A percentile compares a stretch with the other conserved stretches of the same genome.
phyloP scores from a whole-genome alignment of 2,329 filamentous ascomycete species.

The Pyricularia pennisetigena region DNA sequence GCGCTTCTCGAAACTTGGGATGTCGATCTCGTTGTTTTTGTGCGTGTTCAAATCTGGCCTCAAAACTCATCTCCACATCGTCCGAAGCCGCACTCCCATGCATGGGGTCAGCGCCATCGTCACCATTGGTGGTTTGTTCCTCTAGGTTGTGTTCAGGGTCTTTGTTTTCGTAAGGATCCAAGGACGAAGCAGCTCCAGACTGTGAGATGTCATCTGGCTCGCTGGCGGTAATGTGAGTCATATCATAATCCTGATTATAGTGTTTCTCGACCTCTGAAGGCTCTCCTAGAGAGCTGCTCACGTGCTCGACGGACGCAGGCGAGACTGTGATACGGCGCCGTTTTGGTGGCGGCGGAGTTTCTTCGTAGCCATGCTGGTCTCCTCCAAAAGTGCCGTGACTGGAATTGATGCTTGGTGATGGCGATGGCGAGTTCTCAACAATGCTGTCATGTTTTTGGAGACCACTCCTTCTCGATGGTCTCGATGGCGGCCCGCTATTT shows the following conservation, averaged over 20 bases:
- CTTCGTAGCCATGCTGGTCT: slow-evolving; percentile 14
- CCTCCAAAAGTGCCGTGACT: background rate
- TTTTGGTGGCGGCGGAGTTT: slow-evolving; percentile 22
- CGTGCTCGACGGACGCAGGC: slow-evolving; percentile 1
- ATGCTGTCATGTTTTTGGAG: background rate
- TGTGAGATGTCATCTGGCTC: background rate
- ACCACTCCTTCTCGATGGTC: background rate
- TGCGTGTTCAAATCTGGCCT: slow-evolving; percentile 5
- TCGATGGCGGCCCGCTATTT: background rate
- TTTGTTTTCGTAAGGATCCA: slow-evolving; percentile 2
- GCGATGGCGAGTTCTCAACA: slow-evolving; percentile 1
- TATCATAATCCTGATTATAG: background rate
- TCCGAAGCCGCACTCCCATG: slow-evolving; percentile 11
- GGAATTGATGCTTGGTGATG: background rate
- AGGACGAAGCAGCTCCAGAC: background rate
- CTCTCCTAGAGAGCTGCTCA: background rate
- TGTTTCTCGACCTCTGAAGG: background rate
- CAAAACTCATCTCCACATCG: background rate
- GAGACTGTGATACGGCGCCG: slow-evolving; percentile 6
- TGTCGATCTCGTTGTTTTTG: slow-evolving; percentile 4
- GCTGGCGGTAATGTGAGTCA: background rate
- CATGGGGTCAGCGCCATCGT: background rate
- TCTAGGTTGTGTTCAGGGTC: background rate
- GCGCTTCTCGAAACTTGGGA: slow-evolving; percentile 21
- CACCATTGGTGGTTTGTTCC: background rate